A percentile compares a stretch with the other conserved stretches of the same genome.
Evolutionary conservation across 768 basidiomycete species (phyloP).

Genomic region (Phaffia tasmanica): DNA sequence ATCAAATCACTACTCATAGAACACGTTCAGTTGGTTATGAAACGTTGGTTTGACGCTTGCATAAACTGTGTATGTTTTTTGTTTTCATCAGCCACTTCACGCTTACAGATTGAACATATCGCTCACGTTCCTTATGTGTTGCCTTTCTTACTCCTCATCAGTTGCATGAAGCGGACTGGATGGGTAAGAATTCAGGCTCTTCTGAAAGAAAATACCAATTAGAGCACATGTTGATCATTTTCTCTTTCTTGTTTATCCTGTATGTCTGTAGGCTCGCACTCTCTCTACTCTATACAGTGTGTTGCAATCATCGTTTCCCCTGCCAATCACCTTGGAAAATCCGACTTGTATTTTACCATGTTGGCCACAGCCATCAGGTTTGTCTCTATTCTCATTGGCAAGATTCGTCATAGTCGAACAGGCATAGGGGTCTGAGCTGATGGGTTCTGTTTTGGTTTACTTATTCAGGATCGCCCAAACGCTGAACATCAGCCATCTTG

Average conservation of each 20-base stretch:
- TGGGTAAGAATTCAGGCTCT: conserved; percentile 18
- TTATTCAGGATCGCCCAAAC: conserved; percentile 25
- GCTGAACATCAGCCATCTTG: conserved; percentile 29
- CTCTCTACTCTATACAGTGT: conserved; percentile 28
- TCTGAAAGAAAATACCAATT: too few relatives aligned
- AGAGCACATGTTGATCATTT: too few relatives aligned
- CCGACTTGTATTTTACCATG: conserved; percentile 29
- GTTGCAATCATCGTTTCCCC: conserved; percentile 26
- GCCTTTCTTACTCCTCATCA: too few relatives aligned
- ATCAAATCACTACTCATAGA: conserved; percentile 3
- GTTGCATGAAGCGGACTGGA: conserved; percentile 25
- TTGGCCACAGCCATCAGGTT: conserved; percentile 26
- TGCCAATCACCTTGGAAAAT: conserved; percentile 28
- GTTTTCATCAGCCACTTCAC: neutral
- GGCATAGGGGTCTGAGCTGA: neutral
- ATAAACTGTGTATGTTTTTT: neutral
- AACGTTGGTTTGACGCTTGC: conserved; percentile 27
- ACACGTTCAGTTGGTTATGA: conserved; percentile 14
- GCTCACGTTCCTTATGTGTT: neutral
- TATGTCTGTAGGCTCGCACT: conserved; percentile 18
- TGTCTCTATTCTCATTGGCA: neutral
- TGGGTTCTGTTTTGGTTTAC: neutral
- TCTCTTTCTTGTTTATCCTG: neutral
- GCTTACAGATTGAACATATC: neutral
- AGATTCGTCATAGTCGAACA: neutral